Evolutionary conservation across 2,329 filamentous ascomycete genomes (phyloP).

Genomic region (Ophiostoma novo-ulmi): DNA sequence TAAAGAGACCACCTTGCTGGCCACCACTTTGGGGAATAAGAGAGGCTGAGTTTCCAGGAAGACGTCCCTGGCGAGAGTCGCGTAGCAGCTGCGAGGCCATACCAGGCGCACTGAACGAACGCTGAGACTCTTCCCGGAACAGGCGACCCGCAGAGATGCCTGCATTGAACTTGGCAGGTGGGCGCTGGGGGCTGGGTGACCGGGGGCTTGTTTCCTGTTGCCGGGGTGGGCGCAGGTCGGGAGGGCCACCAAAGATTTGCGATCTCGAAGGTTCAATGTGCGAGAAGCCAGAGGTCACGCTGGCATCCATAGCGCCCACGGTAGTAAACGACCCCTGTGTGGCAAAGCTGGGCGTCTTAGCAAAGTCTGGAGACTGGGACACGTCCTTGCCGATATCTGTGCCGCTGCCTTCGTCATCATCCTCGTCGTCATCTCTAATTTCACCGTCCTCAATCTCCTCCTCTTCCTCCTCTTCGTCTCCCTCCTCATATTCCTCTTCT

Average conservation of each 20-base stretch:
- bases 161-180: conserved; percentile 19
- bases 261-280: conserved; percentile 41
- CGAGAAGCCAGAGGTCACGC: conserved; percentile 44
- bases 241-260: conserved; percentile 53
- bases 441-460: conserved; percentile 37
- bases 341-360: conserved; percentile 48
- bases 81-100: conserved; percentile 51
- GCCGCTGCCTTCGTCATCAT: conserved; percentile 54
- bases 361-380: conserved; percentile 44
- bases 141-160: conserved; percentile 35
- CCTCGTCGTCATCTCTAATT: conserved; percentile 37
- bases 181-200: conserved; percentile 63
- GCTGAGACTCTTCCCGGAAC: conserved; percentile 48
- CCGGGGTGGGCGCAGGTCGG: conserved; percentile 51
- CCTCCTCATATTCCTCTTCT: conserved; percentile 32
- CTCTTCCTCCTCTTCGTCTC: conserved; percentile 45
- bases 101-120: conserved; percentile 57
- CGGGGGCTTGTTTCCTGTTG: conserved; percentile 55
- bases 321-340: conserved; percentile 53
- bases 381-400: conserved; percentile 61
- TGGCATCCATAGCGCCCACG: conserved; percentile 41
- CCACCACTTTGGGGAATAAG: conserved; percentile 24
- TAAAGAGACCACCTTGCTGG: conserved; percentile 17
- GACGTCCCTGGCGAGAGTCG: conserved; percentile 34
- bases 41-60: conserved; percentile 28